These are phyloP conservation scores for Croton laevigatus DNA, from an alignment of 441 rosid genomes.

Conservation along the genomic window DNA sequence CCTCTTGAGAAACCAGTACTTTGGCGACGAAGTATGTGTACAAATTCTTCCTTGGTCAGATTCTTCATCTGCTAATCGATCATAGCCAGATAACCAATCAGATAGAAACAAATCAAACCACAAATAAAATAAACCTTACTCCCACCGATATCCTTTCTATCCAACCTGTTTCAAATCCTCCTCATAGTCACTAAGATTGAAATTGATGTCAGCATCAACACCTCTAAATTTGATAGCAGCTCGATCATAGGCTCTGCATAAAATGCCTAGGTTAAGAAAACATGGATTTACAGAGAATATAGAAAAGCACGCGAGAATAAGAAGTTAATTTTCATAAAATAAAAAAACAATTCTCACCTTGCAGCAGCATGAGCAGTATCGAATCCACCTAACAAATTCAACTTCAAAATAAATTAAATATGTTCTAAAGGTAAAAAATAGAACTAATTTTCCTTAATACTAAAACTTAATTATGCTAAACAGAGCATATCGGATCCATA, in stretches of 20 bases:
- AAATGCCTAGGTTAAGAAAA: background rate
- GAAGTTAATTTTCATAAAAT: background rate
- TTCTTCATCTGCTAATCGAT: constrained; percentile 52
- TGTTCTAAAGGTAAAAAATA: background rate
- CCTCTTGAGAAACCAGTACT: constrained; percentile 91
- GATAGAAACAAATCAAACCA: constrained; percentile 11
- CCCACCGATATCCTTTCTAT: background rate
- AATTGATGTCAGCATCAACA: constrained; percentile 86
- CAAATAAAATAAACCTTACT: constrained; percentile 1
- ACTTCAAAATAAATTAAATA: constrained; percentile 18
- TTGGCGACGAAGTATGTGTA: constrained; percentile 87
- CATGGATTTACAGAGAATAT: background rate
- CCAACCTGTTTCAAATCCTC: constrained; percentile 82
- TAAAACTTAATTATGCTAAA: constrained; percentile 13
- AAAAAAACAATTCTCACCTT: constrained; percentile 45
- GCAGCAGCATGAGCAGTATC: constrained; percentile 96
- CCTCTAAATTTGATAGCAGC: constrained; percentile 96
- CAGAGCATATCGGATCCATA: constrained; percentile 30
- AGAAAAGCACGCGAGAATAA: background rate
- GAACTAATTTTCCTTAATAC: background rate
- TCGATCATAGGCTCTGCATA: constrained; percentile 80
- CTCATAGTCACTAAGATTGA: constrained; percentile 68
- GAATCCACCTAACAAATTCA: constrained; percentile 67
- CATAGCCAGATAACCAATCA: constrained; percentile 3
- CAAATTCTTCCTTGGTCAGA: constrained; percentile 80